Evolutionary conservation across 768 basidiomycete species (phyloP).

Genomic region (Pisolithus orientalis): DNA sequence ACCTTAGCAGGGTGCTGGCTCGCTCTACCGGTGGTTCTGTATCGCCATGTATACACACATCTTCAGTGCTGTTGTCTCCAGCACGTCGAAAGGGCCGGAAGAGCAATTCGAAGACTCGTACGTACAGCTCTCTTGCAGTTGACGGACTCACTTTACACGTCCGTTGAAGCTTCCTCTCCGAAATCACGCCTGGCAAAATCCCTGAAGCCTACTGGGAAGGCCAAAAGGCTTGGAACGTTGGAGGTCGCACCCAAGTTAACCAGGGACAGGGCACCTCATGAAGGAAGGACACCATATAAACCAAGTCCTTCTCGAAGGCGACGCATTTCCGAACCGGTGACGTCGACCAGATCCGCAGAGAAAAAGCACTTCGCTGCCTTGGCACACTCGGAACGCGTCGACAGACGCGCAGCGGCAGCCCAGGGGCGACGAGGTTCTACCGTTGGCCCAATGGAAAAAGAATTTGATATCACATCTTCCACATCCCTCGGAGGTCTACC

Average conservation of each 20-base stretch:
- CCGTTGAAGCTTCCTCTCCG: constrained; percentile 14
- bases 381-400: constrained; percentile 9
- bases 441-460: constrained; percentile 26
- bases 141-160: neutral
- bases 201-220: constrained; percentile 20
- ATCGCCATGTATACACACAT: constrained; percentile 6
- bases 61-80: constrained; percentile 4
- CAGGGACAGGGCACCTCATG: constrained; percentile 16
- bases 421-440: neutral
- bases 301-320: neutral
- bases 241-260: constrained; percentile 15
- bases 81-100: constrained; percentile 12
- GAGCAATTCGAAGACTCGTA: constrained; percentile 8
- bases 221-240: constrained; percentile 21
- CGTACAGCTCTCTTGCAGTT: neutral
- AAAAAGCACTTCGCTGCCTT: constrained; percentile 5
- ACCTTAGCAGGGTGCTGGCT: constrained; percentile 3
- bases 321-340: neutral
- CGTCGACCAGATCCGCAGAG: neutral
- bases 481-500: constrained; percentile 25
- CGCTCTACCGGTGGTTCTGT: neutral
- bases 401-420: constrained; percentile 2
- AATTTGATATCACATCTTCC: constrained; percentile 31
- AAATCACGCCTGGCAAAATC: constrained; percentile 23
- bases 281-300: constrained; percentile 6